Evolutionary conservation across 208 protist species (phyloP).

Genomic region (Crithidia thermophila): DNA sequence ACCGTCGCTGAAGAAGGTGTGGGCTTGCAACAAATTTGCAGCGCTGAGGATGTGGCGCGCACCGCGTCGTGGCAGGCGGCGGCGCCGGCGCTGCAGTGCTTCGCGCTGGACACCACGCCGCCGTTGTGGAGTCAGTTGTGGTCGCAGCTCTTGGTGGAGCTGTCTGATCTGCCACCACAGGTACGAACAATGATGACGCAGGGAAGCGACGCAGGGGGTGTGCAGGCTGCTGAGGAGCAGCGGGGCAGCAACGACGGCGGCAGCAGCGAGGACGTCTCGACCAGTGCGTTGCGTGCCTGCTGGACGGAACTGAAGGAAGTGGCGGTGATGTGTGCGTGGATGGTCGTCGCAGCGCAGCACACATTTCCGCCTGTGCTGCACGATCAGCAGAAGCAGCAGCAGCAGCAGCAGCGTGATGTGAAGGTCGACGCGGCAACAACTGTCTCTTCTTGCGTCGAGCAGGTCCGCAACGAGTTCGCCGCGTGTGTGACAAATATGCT

Average conservation of each 20-base stretch:
- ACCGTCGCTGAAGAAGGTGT: neutral
- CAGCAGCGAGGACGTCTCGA: neutral
- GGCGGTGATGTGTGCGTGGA: constrained; percentile 22
- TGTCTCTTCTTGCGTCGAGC: neutral
- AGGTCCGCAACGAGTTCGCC: constrained; percentile 6
- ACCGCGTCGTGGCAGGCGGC: constrained; percentile 16
- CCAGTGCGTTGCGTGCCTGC: neutral
- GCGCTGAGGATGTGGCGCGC: neutral
- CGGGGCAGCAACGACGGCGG: too few relatives aligned
- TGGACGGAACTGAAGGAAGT: constrained; percentile 16
- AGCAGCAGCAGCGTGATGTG: too few relatives aligned
- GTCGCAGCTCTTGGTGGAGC: constrained; percentile 1
- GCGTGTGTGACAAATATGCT: constrained; percentile 16
- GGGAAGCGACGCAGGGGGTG: neutral
- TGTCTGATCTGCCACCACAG: constrained; percentile 8
- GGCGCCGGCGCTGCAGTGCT: constrained; percentile 10
- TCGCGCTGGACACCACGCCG: neutral
- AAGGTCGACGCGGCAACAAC: too few relatives aligned
- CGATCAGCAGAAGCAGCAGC: neutral
- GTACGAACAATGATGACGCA: neutral
- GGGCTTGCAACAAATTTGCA: neutral
- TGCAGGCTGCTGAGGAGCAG: neutral
- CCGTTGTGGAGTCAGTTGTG: constrained; percentile 16
- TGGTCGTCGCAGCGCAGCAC: constrained; percentile 8
- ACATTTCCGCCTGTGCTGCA: neutral